Percentiles rank a stretch among this genome's conserved stretches.
Conservation (phyloP, 1,139 yeast genomes). For the Yamadazyma sp. region DNA sequence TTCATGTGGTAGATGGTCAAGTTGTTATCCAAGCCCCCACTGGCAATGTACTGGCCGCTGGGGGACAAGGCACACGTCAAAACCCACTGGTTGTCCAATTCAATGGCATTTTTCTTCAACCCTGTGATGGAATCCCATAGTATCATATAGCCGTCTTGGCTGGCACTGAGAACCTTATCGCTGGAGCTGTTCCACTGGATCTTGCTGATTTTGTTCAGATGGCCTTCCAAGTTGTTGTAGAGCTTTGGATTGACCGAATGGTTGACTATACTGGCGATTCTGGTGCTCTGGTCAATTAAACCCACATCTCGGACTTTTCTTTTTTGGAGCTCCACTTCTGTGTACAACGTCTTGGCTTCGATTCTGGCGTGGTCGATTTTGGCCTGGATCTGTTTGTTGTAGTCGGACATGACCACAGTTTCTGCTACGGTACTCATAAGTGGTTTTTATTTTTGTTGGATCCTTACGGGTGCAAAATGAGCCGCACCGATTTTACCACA, state of each 20-base stretch:
- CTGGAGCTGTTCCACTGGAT: conserved; percentile 70
- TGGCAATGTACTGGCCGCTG: conserved; percentile 62
- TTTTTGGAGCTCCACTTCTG: conserved; percentile 48
- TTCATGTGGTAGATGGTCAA: conserved; percentile 66
- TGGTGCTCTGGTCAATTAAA: conserved; percentile 37
- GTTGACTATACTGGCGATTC: conserved; percentile 28
- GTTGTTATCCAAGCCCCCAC: conserved; percentile 81
- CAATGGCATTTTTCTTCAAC: conserved; percentile 67
- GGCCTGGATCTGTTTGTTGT: conserved; percentile 10
- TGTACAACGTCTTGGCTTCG: conserved; percentile 48
- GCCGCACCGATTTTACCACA: conserved; percentile 8
- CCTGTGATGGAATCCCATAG: conserved; percentile 83
- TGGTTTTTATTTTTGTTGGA: not conserved
- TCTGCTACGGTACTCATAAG: not conserved
- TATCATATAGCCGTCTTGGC: conserved; percentile 85
- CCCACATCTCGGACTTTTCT: conserved; percentile 46
- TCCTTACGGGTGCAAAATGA: conserved; percentile 6
- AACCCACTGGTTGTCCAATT: conserved; percentile 75
- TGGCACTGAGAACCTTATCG: conserved; percentile 61
- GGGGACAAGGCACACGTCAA: conserved; percentile 75
- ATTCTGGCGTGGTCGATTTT: conserved; percentile 38
- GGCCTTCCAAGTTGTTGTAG: conserved; percentile 60
- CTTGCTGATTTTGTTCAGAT: conserved; percentile 69
- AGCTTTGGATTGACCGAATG: conserved; percentile 33
- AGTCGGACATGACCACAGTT: not conserved